These are phyloP conservation scores for Phytophthora sp. DNA, from an alignment of 352 stramenopile species.

Conservation along the genomic window DNA sequence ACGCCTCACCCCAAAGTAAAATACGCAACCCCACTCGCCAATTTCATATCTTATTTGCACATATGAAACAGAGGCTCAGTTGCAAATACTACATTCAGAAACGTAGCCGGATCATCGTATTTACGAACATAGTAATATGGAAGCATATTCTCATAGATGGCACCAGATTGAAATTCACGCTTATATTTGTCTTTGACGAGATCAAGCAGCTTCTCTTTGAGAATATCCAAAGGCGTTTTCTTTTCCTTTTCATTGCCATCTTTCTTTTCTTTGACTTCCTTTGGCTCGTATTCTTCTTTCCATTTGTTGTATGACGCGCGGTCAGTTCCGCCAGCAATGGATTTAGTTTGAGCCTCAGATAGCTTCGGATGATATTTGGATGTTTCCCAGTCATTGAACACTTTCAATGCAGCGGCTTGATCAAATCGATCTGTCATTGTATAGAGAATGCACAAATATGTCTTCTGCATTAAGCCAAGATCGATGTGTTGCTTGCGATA, in stretches of 20 bases:
- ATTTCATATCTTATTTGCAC: too few relatives aligned
- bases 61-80: neutral
- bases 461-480: neutral
- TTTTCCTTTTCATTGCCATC: neutral
- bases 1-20: too few relatives aligned
- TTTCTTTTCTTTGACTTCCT: slow-evolving; percentile 1
- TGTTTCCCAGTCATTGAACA: neutral
- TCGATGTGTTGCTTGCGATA: slow-evolving; percentile 1
- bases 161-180: neutral
- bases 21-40: too few relatives aligned
- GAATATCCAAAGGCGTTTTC: neutral
- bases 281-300: neutral
- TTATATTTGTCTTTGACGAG: neutral
- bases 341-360: neutral
- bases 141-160: neutral
- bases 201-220: neutral
- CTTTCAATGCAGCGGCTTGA: neutral
- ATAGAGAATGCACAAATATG: neutral
- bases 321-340: neutral
- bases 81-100: neutral
- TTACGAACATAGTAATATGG: neutral
- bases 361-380: neutral
- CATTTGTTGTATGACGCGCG: neutral
- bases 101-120: neutral
- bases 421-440: neutral